Base-by-base conservation (phyloP, 2,329 filamentous ascomycete genomes). In the Leptographium flavum region DNA sequence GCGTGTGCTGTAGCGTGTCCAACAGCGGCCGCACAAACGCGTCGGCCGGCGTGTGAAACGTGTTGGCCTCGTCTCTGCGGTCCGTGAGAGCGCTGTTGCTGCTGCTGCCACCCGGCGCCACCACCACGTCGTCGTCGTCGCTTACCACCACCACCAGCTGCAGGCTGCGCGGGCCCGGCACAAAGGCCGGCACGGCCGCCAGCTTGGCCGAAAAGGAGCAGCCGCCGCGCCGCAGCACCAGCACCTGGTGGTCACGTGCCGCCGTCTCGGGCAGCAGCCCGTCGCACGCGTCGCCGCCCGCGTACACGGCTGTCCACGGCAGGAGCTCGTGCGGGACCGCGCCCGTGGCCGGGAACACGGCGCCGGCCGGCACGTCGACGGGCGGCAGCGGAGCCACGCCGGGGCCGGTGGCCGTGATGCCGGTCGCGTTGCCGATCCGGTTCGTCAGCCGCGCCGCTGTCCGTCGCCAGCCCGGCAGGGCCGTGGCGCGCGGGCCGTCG, bases 181-280 rank as follows among this genome's bases (percentile, higher is more conserved):
- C 70, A 58, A 81, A 90, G 10, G 76, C 74, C 1, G 90, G 87
- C n/a, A 96, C 87, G 52, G 86, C 88, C 43, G 73, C 70, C 1
- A 96, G 65, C 60, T 98, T 98, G 25, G 81, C 66, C 31, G 76
- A 81, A 61, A 96, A 96, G 22, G 74, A 82, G 64, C 92, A 98
- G 1, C 77, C 79, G 33, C 92, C 90, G 6, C 92, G 79, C 25
- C 76, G 79, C 54, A 96, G 70, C 42, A 94, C 74, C 48, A 98
- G 79, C 48, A 96, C 69, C 43, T 94, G 81, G 62, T 94, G 70
- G 39, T 68, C 61, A 25, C 67, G 68, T 3, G 71, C 62, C 0
- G 67, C 70, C 15, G 59, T 55, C n/a, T 73, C 69, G 3, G 72
- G 70, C 2, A 77, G 60, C 4, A 67, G 64, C n/a, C 67, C 65